phyloP scores from a whole-genome alignment of 176 grass and related monocot genomes.

The Lolium multiflorum region DNA sequence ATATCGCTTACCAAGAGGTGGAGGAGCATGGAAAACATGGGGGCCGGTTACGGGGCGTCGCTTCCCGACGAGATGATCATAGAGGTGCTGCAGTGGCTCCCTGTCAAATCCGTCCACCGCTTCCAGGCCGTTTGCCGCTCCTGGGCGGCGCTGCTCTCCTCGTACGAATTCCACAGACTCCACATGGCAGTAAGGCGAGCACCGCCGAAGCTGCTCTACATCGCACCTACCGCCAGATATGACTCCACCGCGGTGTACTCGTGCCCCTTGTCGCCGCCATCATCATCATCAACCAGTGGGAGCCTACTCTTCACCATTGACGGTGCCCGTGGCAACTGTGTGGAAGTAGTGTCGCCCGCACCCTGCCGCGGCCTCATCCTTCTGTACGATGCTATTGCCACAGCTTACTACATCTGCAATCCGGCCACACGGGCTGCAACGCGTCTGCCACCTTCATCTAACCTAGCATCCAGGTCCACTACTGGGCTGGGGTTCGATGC shows the following conservation, averaged over 20 bases:
- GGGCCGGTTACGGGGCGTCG: background rate
- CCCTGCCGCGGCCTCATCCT: constrained; percentile 29
- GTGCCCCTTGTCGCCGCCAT: background rate
- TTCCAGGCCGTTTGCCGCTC: constrained; percentile 20
- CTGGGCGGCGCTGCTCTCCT: constrained; percentile 25
- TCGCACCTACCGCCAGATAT: background rate
- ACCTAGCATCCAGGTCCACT: background rate
- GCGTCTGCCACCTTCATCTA: background rate
- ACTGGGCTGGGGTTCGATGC: constrained; percentile 37
- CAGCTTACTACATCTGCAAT: constrained; percentile 34
- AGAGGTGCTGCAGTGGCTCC: constrained; percentile 30
- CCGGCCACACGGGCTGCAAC: constrained; percentile 12
- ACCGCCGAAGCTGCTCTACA: background rate
- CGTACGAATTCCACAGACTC: background rate
- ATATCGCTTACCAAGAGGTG: background rate
- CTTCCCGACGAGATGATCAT: background rate
- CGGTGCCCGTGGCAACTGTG: background rate
- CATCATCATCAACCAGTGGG: background rate
- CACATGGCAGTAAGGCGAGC: background rate
- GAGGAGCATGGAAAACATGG: background rate
- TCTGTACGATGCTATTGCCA: background rate
- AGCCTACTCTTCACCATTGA: constrained; percentile 26
- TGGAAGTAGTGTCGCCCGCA: background rate
- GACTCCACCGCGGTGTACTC: background rate
- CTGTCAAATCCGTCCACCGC: constrained; percentile 24